Evolutionary conservation across 257 asterid genomes (phyloP), one percentile per base, ranked within the genome.

Genomic region (Solanum gracilifrons): DNA sequence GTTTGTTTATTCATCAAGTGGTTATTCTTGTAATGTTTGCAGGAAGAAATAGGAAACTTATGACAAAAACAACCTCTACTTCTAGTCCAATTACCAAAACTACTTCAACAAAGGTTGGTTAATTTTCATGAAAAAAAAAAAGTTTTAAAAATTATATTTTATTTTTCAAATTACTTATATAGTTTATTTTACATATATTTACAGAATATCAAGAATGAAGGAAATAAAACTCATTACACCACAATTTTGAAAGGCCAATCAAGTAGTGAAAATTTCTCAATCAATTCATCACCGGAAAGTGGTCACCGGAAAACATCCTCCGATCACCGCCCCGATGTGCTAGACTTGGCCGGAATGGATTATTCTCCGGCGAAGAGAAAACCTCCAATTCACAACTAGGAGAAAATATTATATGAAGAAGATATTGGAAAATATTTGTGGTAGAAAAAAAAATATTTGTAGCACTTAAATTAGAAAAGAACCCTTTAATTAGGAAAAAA

Each of bases 341-440:
- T 93, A 58, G 98, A 95, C 89, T 75, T 95, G 39, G 94, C 95
- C 13, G 97, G 93, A 75, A 95, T 95, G 98, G 98, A 94, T 87
- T 95, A 95, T 92, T 94, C 98, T 60, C 98, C 91, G 82, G 95
- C 98, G 13, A 89, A 85, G 87, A 90, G 97, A 89, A 94, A 93
- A 87, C 93, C 97, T 89, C 97, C 98, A 0, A 93, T 94, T 89
- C 98, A 95, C 92, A 95, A 95, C 80, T 95, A 92, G 88, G 88
- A 23, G n/a, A 73, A 55, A 55, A 6, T 20, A 82, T 76, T 37
- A 13, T 12, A 75, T 12, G 83, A 35, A 20, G 60, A 82, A 3
- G 31, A 6, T 73, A 33, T 73, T 73, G 46, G 13, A 79, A 64
- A 36, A 48, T 37, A 33, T 18, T 83, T 13, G 62, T 88, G 51